Evolutionary conservation across 2,329 filamentous ascomycete genomes (phyloP).

Genomic region (Fusarium oxysporum): DNA sequence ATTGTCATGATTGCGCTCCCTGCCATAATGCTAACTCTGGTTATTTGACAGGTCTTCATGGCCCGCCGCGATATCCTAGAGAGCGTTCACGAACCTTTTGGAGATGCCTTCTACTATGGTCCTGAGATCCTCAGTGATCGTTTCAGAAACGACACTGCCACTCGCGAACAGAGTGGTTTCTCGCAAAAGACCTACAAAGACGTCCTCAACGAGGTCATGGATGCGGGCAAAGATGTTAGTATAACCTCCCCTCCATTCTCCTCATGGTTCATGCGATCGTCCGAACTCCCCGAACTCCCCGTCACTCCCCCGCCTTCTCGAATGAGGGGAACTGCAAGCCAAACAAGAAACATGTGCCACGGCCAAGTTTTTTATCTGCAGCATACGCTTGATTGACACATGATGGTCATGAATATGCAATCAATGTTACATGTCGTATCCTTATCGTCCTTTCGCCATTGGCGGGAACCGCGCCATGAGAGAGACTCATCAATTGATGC

Average conservation of each 20-base stretch:
- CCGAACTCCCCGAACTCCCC: slow-evolving; percentile 37
- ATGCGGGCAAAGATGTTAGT: slow-evolving; percentile 78
- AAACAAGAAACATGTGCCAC: slow-evolving; percentile 4
- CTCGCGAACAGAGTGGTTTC: slow-evolving; percentile 72
- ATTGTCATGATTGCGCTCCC: background rate
- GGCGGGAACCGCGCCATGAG: background rate
- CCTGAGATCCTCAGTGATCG: slow-evolving; percentile 86
- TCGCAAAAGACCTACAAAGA: slow-evolving; percentile 77
- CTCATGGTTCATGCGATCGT: slow-evolving; percentile 23
- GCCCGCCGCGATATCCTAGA: slow-evolving; percentile 83
- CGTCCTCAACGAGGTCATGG: slow-evolving; percentile 80
- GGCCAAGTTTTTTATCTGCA: slow-evolving; percentile 6
- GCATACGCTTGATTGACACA: background rate
- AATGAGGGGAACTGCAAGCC: slow-evolving; percentile 22
- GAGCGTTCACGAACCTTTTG: slow-evolving; percentile 95
- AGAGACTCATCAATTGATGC: background rate
- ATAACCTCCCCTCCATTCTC: slow-evolving; percentile 22
- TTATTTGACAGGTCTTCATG: slow-evolving; percentile 84
- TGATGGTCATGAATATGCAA: background rate
- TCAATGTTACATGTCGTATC: slow-evolving; percentile 8
- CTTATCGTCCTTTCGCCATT: background rate
- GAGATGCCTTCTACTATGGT: slow-evolving; percentile 95
- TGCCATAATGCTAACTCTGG: slow-evolving; percentile 8
- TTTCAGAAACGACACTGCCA: slow-evolving; percentile 75
- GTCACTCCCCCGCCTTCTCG: slow-evolving; percentile 22